Evolutionary conservation across 2,329 filamentous ascomycete genomes (phyloP), one percentile per base, ranked within the genome.

Genomic region (Pseudocercospora macadamiae): DNA sequence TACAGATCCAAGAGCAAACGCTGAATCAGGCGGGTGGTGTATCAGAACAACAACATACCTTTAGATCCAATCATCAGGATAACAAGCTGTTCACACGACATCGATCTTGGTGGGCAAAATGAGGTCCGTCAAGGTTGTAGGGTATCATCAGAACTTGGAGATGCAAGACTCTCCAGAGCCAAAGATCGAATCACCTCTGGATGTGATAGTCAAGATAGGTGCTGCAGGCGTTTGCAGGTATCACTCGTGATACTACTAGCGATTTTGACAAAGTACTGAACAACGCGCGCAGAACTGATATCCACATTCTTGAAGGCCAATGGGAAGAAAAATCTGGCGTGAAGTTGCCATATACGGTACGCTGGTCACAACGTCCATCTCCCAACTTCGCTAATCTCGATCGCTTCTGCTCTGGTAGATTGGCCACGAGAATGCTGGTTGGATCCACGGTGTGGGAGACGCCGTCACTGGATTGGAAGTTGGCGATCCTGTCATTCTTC

Each of bases 121-220:
- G 64, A 66, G 62, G 57, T 62, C 57, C 54, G 63, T 66, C 34
- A 54, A 57, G 49, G 66, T 68, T 9, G 64, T 68, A 8, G 66
- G 62, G 4, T 68, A 68, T 39, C 59, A 68, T 51, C 52, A 68
- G 56, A 64, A 67, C 19, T 53, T 67, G 28, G 45, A 67, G 52
- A 55, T 67, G 52, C 57, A 59, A 18, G 66, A 68, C 49, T 64
- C 61, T 48, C 62, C 62, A 10, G 51, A 67, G 34, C 65, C 66
- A 2, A 61, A 65, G 53, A 55, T 66, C 23, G 59, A 60, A 16
- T 57, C 55, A 4, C 62, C 66, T n/a, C 37, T 68, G 8, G 65
- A 68, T 48, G 66, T 68, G 6, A 65, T 68, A 28, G 66, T 68
- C 34, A 68, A 66, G 56, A 67, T 68, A 23, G 66, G 66, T 7